Evolutionary conservation across 768 basidiomycete genomes (phyloP).

Genomic region (Inosperma sp.): DNA sequence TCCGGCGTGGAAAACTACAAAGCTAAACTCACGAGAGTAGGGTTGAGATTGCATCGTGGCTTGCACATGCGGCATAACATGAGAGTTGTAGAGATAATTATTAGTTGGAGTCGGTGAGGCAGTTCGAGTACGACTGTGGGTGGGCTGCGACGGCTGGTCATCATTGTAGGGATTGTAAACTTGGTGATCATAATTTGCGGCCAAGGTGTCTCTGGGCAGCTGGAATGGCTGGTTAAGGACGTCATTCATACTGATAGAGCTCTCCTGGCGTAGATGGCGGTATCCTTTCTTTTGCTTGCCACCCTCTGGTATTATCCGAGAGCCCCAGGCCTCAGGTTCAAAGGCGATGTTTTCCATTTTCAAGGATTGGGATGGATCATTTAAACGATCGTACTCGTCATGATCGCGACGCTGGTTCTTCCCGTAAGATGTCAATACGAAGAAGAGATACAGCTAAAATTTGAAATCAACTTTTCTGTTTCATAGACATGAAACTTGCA

Average conservation of each 20-base stretch:
- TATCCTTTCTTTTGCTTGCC: conserved; percentile 30
- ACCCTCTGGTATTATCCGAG: conserved; percentile 46
- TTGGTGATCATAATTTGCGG: conserved; percentile 29
- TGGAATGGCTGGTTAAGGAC: conserved; percentile 48
- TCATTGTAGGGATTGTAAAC: conserved; percentile 29
- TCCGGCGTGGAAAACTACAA: no score
- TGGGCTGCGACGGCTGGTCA: conserved; percentile 22
- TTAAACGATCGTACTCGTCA: conserved; percentile 70
- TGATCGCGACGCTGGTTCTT: conserved; percentile 74
- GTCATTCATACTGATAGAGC: conserved; percentile 52
- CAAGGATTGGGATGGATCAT: conserved; percentile 51
- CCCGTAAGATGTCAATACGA: conserved; percentile 56
- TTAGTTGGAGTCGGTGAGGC: conserved; percentile 36
- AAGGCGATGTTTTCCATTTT: conserved; percentile 58
- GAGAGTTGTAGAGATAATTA: conserved; percentile 27
- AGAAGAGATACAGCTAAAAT: conserved; percentile 45
- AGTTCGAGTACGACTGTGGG: conserved; percentile 35
- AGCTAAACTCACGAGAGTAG: conserved; percentile 45
- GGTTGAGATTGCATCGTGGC: conserved; percentile 35
- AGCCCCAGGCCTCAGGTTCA: conserved; percentile 68
- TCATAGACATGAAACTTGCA: conserved; percentile 9
- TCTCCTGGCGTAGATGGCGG: conserved; percentile 51
- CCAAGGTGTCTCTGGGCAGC: conserved; percentile 41
- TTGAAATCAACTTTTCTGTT: not conserved
- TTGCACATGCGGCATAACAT: no score